Evolutionary conservation across 1,284 basidiomycete genomes (phyloP).

Genomic region (Kalmanozyma brasiliensis): DNA sequence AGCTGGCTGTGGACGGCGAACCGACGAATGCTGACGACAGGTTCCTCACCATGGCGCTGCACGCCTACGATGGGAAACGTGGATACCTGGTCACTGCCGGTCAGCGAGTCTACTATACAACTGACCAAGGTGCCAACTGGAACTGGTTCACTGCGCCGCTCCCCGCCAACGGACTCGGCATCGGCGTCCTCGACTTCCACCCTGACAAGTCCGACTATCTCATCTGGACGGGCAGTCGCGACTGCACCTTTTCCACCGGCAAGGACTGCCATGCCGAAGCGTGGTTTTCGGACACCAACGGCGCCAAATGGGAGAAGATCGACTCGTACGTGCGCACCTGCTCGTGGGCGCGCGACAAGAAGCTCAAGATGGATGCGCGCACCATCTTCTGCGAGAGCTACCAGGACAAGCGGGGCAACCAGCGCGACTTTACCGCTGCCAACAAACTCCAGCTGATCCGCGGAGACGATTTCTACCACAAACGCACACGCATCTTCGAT

Average conservation of each 20-base stretch:
- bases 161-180: constrained; percentile 81
- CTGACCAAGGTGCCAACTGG: constrained; percentile 83
- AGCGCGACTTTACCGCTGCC: constrained; percentile 71
- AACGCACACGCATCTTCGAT: constrained; percentile 79
- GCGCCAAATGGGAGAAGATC: constrained; percentile 79
- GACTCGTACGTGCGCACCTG: constrained; percentile 91
- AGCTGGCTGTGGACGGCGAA: constrained; percentile 71
- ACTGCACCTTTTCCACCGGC: constrained; percentile 69
- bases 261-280: constrained; percentile 58
- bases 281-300: constrained; percentile 71
- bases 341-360: constrained; percentile 85
- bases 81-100: constrained; percentile 87
- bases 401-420: constrained; percentile 81
- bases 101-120: constrained; percentile 78
- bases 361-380: constrained; percentile 79
- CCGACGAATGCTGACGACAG: constrained; percentile 16
- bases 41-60: constrained; percentile 81
- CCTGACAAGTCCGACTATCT: constrained; percentile 81
- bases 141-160: constrained; percentile 74
- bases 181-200: constrained; percentile 86
- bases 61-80: constrained; percentile 80
- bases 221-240: constrained; percentile 89
- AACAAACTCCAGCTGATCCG: constrained; percentile 83
- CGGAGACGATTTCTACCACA: constrained; percentile 80
- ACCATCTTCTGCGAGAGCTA: constrained; percentile 94